Percentiles rank a stretch among this genome's conserved stretches.
phyloP scores from a whole-genome alignment of 768 basidiomycete species.

The Pleurotus sapidus region DNA sequence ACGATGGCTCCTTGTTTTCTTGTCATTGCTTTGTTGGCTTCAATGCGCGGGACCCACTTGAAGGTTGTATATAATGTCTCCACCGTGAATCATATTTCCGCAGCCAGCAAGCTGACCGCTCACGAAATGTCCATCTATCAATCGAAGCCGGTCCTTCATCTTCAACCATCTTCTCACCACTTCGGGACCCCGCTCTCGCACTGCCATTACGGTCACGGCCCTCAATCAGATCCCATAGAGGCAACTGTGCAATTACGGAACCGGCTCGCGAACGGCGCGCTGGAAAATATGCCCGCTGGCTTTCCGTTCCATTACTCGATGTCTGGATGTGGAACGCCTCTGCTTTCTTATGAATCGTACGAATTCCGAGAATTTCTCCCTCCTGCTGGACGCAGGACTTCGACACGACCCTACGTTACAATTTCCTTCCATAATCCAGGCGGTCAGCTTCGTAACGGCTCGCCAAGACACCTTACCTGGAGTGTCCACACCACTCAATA shows the following conservation, averaged over 20 bases:
- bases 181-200: conserved; percentile 2
- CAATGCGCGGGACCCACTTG: conserved; percentile 5
- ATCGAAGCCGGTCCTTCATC: conserved; percentile 6
- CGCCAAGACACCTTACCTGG: conserved; percentile 27
- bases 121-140: conserved; percentile 5
- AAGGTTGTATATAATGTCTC: conserved; percentile 1
- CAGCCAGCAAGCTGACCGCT: conserved; percentile 3
- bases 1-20: conserved; percentile 4
- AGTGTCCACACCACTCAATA: conserved; percentile 22
- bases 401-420: conserved; percentile 18
- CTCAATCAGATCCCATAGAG: conserved; percentile 12
- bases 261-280: conserved; percentile 25
- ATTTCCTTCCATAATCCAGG: conserved; percentile 24
- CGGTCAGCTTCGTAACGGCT: conserved; percentile 3
- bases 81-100: background rate
- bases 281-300: conserved; percentile 28
- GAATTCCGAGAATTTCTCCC: conserved; percentile 30
- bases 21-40: conserved; percentile 4
- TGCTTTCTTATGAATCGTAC: conserved; percentile 29
- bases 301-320: conserved; percentile 33
- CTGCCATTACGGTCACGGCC: background rate
- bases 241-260: conserved; percentile 26
- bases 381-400: conserved; percentile 14
- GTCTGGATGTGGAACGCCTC: conserved; percentile 17
- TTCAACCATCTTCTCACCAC: conserved; percentile 1